Percentiles rank a stretch among this genome's conserved stretches.
Conservation (phyloP, 805 yeast species). For the Metschnikowia drakensbergensis region DNA sequence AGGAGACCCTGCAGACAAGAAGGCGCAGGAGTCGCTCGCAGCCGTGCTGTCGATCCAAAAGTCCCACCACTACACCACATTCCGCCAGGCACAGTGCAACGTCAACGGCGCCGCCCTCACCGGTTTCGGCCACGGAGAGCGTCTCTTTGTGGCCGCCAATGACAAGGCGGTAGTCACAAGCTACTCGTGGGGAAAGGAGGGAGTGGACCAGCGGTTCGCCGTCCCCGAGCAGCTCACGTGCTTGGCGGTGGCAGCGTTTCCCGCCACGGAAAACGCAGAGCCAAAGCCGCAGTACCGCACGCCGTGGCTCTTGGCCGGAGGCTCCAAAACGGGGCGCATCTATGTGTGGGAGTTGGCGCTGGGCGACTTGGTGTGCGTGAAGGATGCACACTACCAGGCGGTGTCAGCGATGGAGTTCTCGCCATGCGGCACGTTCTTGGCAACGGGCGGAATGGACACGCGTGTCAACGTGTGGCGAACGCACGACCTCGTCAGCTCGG, state of each 20-base stretch:
- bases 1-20: slow-evolving; percentile 43
- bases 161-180: slow-evolving; percentile 72
- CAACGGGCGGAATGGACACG: slow-evolving; percentile 80
- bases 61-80: slow-evolving; percentile 46
- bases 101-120: slow-evolving; percentile 45
- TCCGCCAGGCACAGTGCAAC: slow-evolving; percentile 50
- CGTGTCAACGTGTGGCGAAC: slow-evolving; percentile 73
- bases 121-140: slow-evolving; percentile 45
- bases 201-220: slow-evolving; percentile 75
- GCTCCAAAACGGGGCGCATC: slow-evolving; percentile 69
- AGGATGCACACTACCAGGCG: slow-evolving; percentile 81
- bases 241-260: slow-evolving; percentile 43
- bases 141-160: slow-evolving; percentile 61
- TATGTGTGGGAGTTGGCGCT: slow-evolving; percentile 83
- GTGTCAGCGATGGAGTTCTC: slow-evolving; percentile 59
- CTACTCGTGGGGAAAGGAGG: slow-evolving; percentile 66
- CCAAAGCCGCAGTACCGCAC: slow-evolving; percentile 39
- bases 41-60: slow-evolving; percentile 43
- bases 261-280: slow-evolving; percentile 20
- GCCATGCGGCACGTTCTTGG: slow-evolving; percentile 56
- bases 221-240: slow-evolving; percentile 75
- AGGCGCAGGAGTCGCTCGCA: slow-evolving; percentile 41
- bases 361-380: slow-evolving; percentile 67
- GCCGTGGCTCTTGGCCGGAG: slow-evolving; percentile 70
- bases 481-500: slow-evolving; percentile 49